Conservation (phyloP, 2,329 filamentous ascomycete genomes). For the Pseudogymnoascus sp. region DNA sequence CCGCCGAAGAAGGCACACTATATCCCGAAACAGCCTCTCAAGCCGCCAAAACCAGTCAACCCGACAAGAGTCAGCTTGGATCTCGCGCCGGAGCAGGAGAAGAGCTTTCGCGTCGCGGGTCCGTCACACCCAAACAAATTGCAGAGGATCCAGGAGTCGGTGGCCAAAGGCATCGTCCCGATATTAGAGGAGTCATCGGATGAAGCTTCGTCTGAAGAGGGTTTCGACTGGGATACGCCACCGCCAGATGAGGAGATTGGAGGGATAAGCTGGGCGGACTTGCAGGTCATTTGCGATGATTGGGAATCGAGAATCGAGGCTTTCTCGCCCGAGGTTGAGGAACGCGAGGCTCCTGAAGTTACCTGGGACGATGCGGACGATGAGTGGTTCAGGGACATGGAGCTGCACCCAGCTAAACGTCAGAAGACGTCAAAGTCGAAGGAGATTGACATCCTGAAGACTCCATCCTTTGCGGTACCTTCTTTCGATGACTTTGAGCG, state of each 20-base stretch:
- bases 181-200: slow-evolving; percentile 34
- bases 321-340: slow-evolving; percentile 18
- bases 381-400: slow-evolving; percentile 57
- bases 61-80: slow-evolving; percentile 87
- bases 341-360: slow-evolving; percentile 24
- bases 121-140: slow-evolving; percentile 46
- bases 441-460: slow-evolving; percentile 50
- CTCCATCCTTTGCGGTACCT: slow-evolving; percentile 54
- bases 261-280: slow-evolving; percentile 69
- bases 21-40: slow-evolving; percentile 68
- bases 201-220: slow-evolving; percentile 38
- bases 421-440: slow-evolving; percentile 45
- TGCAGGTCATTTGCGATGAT: slow-evolving; percentile 78
- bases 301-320: slow-evolving; percentile 59
- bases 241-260: slow-evolving; percentile 55
- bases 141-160: slow-evolving; percentile 46
- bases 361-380: slow-evolving; percentile 40
- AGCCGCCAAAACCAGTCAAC: slow-evolving; percentile 72
- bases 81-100: slow-evolving; percentile 77
- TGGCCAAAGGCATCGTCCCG: slow-evolving; percentile 41
- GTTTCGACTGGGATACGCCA: slow-evolving; percentile 46
- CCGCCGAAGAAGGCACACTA: slow-evolving; percentile 73
- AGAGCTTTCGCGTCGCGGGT: slow-evolving; percentile 69
- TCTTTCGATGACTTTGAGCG: slow-evolving; percentile 75
- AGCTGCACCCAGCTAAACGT: slow-evolving; percentile 50